phyloP scores from a whole-genome alignment of 805 yeast species.

The Wickerhamomyces ciferrii region DNA sequence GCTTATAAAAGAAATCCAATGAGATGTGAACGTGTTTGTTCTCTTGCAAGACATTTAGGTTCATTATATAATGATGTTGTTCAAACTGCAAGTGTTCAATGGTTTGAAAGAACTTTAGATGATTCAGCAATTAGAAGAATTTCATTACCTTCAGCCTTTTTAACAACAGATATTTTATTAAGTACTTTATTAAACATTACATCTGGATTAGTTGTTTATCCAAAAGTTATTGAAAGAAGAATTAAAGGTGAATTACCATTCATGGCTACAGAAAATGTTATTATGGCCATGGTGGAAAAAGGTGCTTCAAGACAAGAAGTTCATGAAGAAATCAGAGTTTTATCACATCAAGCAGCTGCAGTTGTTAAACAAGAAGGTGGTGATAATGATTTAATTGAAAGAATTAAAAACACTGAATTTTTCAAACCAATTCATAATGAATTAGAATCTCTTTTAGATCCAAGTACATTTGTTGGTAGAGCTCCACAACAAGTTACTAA shows the following conservation, averaged over 20 bases:
- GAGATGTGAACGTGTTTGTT: constrained; percentile 98
- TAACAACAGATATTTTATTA: constrained; percentile 90
- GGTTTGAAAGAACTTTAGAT: constrained; percentile 99
- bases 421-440: constrained; percentile 87
- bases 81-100: constrained; percentile 96
- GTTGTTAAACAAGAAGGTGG: constrained; percentile 98
- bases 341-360: constrained; percentile 95
- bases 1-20: constrained; percentile 99
- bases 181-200: constrained; percentile 89
- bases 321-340: constrained; percentile 94
- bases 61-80: constrained; percentile 89
- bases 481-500: constrained; percentile 98
- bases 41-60: constrained; percentile 94
- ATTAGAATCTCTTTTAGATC: constrained; percentile 77
- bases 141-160: constrained; percentile 91
- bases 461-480: constrained; percentile 94
- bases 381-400: constrained; percentile 92
- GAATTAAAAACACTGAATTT: constrained; percentile 71
- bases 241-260: constrained; percentile 92
- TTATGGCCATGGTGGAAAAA: constrained; percentile 99
- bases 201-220: constrained; percentile 94
- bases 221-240: constrained; percentile 97
- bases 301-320: constrained; percentile 98
- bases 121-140: constrained; percentile 98
- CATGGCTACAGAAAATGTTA: constrained; percentile 99